Evolutionary conservation across 768 basidiomycete genomes (phyloP), one percentile per base, ranked within the genome.

Genomic region (Gyrodon lividus): DNA sequence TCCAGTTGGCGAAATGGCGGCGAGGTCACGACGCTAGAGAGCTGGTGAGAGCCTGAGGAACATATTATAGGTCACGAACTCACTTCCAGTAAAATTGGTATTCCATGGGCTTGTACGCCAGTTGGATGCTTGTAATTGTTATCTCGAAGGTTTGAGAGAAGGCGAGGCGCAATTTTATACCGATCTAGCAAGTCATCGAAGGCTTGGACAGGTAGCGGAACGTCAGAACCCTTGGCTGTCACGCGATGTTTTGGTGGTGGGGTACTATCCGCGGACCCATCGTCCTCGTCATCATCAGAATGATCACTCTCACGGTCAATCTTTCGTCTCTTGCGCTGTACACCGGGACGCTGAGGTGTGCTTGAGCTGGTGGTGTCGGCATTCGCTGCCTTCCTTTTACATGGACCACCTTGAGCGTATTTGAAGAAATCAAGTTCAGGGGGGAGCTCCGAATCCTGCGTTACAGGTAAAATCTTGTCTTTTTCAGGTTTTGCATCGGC

Each of bases 1-100:
- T 44, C 97, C 97, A 5, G 97, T 99, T 0, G 97, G 97, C 0
- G 97, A 97, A 17, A 98, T 89, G 24, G 95, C 96, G 47, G 90
- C 86, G 20, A 97, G 76, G 69, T 99, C 96, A 51, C 90, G 84
- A 54, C 74, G 76, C 91, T 91, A 52, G 24, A 20, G 35, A 41
- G 12, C 31, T 23, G 19, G 45, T 48, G 19, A 57, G 17, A 26
- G 20, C 7, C 19, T 9, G 10, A 46, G 12, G 1, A 22, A 46
- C 22, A 22, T 43, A 52, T 60, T 24, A 13, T 35, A 43, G 16
- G 31, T 12, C 33, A 33, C 60, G 4, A 12, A 55, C 81, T 50
- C 54, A 87, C 91, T 74, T 92, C 82, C 33, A 94, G 69, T 46
- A 95, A 69, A 57, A 92, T 88, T 0, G 92, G 91, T 44, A 89